Base-by-base conservation (phyloP, 2,329 filamentous ascomycete genomes). In the Cyphellophora europaea region DNA sequence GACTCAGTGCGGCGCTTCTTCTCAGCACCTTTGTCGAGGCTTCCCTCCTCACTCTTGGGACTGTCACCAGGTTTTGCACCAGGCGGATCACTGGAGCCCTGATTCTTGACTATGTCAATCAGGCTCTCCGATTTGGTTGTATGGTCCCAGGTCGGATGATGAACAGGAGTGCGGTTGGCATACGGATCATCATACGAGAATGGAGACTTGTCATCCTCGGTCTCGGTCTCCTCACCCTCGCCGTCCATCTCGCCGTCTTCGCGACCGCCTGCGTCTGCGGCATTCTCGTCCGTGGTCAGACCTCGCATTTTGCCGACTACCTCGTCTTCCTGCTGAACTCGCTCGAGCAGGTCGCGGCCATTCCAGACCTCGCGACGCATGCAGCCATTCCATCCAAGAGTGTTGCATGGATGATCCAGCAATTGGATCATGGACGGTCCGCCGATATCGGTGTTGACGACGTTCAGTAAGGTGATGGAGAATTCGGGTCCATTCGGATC, bases 381-480 rank as follows among this genome's bases (percentile, higher is more conserved):
- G 19, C 34, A 36, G 5, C 19, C 16, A 23, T 18, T 37, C 47
- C 47, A 49, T 15, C 38, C 43, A 4, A 30, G 27, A 5, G 36
- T 40, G 27, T 42, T 30, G 35, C 39, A 48, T 11, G 37, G 19
- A 5, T 21, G 37, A 30, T 49, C 47, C 12, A 49, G 40, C 13
- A 49, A 29, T 32, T 48, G 40, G 27, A 47, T 37, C 47, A 49
- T 49, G 30, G 41, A 44, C 27, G 47, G 47, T 12, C 47, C 45
- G 2, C 47, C 47, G 35, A 49, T 47, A 23, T 49, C 40, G 10
- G 45, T 48, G 17, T 49, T 49, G n/a, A 48, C 45, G 11, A 48
- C 47, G 34, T 49, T 49, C 33, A 49, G 25, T 35, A 49, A 28
- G 6, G 41, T 37, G 13, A 48, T 35, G 4, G 34, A 42, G 12